Evolutionary conservation across 768 basidiomycete species (phyloP).

Genomic region (Lenzites betulinus): DNA sequence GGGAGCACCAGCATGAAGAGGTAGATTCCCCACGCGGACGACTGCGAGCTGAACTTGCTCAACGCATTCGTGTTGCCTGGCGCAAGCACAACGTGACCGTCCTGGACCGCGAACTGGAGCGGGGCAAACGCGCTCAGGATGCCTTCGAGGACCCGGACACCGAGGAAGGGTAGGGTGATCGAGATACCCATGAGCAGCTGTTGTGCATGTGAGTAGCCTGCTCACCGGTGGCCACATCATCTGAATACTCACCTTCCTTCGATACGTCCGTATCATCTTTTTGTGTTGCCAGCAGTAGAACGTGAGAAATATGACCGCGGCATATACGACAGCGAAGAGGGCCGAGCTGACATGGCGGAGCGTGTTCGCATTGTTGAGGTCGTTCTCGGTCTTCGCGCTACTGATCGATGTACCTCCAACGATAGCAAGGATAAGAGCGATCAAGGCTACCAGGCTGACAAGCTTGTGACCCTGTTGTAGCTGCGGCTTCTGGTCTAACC

Average conservation of each 20-base stretch:
- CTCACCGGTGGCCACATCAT: not conserved
- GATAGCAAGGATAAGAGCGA: slow-evolving; percentile 37
- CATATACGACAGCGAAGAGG: slow-evolving; percentile 39
- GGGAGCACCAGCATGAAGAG: slow-evolving; percentile 59
- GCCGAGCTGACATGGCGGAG: slow-evolving; percentile 38
- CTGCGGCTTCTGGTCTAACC: slow-evolving; percentile 26
- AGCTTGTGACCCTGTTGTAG: slow-evolving; percentile 26
- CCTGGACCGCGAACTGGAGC: slow-evolving; percentile 21
- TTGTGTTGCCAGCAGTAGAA: slow-evolving; percentile 19
- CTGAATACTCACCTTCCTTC: slow-evolving; percentile 7
- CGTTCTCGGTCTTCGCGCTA: slow-evolving; percentile 14
- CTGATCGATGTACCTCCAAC: slow-evolving; percentile 32
- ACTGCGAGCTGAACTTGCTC: slow-evolving; percentile 56
- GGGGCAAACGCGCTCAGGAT: slow-evolving; percentile 62
- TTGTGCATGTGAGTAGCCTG: slow-evolving; percentile 33
- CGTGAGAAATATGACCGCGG: slow-evolving; percentile 34
- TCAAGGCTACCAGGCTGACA: slow-evolving; percentile 31
- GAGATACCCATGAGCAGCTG: slow-evolving; percentile 62
- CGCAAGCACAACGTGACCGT: slow-evolving; percentile 33
- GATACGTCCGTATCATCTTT: slow-evolving; percentile 9
- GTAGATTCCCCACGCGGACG: slow-evolving; percentile 59
- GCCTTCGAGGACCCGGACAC: slow-evolving; percentile 55
- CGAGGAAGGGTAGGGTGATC: slow-evolving; percentile 60
- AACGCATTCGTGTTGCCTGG: slow-evolving; percentile 35
- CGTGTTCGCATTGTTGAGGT: slow-evolving; percentile 25